Base-by-base conservation (phyloP, 2,329 filamentous ascomycete species). In the Cladophialophora immunda region DNA sequence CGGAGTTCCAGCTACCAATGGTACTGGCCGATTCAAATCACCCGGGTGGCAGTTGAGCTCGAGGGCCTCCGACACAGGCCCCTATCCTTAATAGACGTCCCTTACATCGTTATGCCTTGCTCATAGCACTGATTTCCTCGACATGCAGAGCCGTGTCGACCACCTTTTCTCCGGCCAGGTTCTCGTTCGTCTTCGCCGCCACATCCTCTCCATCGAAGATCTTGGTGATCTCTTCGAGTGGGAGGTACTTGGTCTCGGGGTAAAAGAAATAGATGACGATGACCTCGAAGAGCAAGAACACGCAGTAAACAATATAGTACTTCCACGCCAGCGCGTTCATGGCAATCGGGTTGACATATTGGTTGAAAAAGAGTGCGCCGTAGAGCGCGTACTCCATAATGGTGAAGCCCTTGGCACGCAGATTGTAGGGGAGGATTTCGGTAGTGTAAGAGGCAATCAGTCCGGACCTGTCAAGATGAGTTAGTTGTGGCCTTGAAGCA, bases 181-280 rank as follows among this genome's bases (percentile, higher is more conserved):
- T 55, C 53, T 55, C 53, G 29, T 55, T 55, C 7, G 53, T 55
- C 53, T 55, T 55, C 1, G 53, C 53, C 6, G 17, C 53, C 25
- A 55, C 86, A 41, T 85, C 81, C 25, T 88, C 85, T 45, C 88
- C 90, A 72, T 92, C 89, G 72, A 92, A 92, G 75, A 91, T 90
- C 73, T 86, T 85, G 55, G 89, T 86, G 68, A 91, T 84, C 75
- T 91, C 88, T 75, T 92, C 89, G 0, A 92, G 32, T 4, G 89
- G 91, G 0, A 88, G 87, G 5, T 89, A 89, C 73, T 87, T 88
- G 17, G 90, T 92, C 80, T 92, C 68, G 15, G 68, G 57, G 61
- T 76, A 79, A 67, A 73, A 77, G 72, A 76, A 77, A 58, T 70
- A 80, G n/a, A 79, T 76, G 32, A 77, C 70, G 6, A 70, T 58